Conservation (phyloP, 2,329 filamentous ascomycete genomes). For the Periglandula ipomoeae region DNA sequence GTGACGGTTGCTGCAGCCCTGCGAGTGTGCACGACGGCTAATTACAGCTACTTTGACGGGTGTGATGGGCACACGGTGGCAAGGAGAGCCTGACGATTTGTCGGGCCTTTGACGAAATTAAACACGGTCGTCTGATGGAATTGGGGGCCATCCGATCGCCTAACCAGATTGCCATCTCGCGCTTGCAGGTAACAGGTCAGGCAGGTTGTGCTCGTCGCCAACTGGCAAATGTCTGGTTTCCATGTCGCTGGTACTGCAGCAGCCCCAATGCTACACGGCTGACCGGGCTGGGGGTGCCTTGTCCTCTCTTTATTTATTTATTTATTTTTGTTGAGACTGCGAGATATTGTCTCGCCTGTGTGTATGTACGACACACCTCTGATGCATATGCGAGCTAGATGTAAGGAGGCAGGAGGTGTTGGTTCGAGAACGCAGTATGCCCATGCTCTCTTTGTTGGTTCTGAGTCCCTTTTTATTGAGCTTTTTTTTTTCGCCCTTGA, state of each 20-base stretch:
- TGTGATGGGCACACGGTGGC: background rate
- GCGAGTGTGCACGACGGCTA: background rate
- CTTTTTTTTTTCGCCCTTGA: background rate
- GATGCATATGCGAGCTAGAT: background rate
- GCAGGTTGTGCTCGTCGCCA: background rate
- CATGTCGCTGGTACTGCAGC: background rate
- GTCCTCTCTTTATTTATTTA: background rate
- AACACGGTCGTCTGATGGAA: background rate
- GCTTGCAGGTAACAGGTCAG: background rate
- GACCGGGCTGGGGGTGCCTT: background rate
- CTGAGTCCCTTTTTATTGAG: too few species aligned
- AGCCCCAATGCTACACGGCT: background rate
- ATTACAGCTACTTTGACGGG: background rate
- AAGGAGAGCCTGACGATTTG: background rate
- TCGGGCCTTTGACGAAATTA: background rate
- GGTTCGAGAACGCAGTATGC: background rate
- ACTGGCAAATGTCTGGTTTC: background rate
- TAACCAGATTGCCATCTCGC: background rate
- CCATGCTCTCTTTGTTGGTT: background rate
- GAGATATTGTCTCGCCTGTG: background rate
- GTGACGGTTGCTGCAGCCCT: slow-evolving; percentile 1
- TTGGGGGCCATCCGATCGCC: background rate
- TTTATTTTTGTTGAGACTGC: background rate
- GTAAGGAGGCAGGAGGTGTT: background rate
- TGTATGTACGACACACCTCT: background rate